Conservation (phyloP, 441 rosid species). For the Daphne laureola region DNA sequence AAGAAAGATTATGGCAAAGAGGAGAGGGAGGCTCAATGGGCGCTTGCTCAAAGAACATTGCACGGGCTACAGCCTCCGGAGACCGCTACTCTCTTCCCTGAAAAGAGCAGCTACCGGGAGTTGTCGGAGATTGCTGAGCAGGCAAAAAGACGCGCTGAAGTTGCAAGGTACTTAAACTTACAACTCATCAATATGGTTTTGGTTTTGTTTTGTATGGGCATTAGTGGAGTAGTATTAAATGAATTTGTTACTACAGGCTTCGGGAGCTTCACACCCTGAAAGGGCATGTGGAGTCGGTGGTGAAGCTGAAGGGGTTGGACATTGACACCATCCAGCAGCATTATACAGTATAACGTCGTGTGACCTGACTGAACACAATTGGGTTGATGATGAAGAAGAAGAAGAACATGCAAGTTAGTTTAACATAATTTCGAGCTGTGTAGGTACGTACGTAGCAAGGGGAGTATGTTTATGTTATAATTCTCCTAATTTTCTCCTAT, state of each 20-base stretch:
- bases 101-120: constrained; percentile 80
- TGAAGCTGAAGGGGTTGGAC: constrained; percentile 89
- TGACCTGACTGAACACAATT: background rate
- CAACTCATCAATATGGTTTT: no score
- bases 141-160: constrained; percentile 88
- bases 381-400: constrained; percentile 10
- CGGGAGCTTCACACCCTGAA: constrained; percentile 90
- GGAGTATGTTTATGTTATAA: constrained; percentile 20
- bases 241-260: constrained; percentile 37
- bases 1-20: constrained; percentile 90
- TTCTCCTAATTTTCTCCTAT: constrained; percentile 14
- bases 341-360: constrained; percentile 40
- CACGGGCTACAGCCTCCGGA: constrained; percentile 86
- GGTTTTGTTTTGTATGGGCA: no score
- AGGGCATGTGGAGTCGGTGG: constrained; percentile 96
- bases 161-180: constrained; percentile 53
- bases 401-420: constrained; percentile 10
- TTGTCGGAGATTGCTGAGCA: constrained; percentile 90
- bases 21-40: constrained; percentile 97
- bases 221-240: no score
- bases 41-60: constrained; percentile 77
- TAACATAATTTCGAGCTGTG: constrained; percentile 12
- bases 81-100: constrained; percentile 37
- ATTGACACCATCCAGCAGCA: constrained; percentile 92
- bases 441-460: constrained; percentile 13